Conservation (phyloP, 1,284 basidiomycete species). For the Dichomitus squalens region DNA sequence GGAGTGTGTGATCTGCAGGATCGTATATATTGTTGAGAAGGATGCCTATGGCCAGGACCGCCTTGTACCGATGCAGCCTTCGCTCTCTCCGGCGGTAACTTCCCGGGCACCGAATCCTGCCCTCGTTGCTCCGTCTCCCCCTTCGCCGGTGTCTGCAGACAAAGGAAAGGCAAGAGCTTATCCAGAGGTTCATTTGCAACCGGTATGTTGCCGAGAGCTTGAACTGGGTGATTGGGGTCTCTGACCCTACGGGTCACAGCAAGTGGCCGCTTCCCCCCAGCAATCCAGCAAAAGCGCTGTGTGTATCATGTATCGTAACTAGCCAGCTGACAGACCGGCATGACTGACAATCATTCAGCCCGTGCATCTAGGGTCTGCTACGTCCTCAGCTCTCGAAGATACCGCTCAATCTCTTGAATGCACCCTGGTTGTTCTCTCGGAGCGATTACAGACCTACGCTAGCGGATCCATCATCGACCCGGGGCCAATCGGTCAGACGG, state of each 20-base stretch:
- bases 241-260: not conserved
- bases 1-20: conserved; percentile 80
- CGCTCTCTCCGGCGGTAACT: conserved; percentile 5
- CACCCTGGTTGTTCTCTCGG: conserved; percentile 56
- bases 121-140: not conserved
- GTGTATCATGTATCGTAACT: not conserved
- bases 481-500: conserved; percentile 54
- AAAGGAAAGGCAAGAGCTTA: conserved; percentile 12
- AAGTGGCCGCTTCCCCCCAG: not conserved
- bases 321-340: conserved; percentile 1
- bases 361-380: conserved; percentile 14
- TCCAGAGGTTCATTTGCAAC: not conserved
- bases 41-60: conserved; percentile 53
- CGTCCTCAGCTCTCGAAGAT: conserved; percentile 37
- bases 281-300: not conserved
- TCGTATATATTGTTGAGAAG: conserved; percentile 56
- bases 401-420: conserved; percentile 53
- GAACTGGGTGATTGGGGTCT: not conserved
- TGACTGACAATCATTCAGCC: conserved; percentile 14
- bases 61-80: conserved; percentile 39
- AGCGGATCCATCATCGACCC: conserved; percentile 47
- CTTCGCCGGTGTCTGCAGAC: not conserved
- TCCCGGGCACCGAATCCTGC: not conserved
- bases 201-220: not conserved
- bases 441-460: conserved; percentile 50